Conservation (phyloP, 495 filamentous ascomycete genomes). For the Bombardia bombarda region DNA sequence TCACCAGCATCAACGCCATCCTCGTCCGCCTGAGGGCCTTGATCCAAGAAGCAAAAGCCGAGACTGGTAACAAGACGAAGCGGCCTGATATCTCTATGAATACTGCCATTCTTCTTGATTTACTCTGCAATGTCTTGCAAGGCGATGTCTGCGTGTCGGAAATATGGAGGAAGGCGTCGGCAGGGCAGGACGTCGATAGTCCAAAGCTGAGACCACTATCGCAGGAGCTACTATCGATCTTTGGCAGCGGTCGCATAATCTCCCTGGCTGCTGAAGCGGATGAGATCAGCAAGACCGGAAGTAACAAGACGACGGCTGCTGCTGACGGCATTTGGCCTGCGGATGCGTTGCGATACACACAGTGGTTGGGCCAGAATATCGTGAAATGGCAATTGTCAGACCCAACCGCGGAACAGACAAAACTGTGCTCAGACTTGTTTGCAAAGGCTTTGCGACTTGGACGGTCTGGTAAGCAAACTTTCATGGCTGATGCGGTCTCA, state of each 20-base stretch:
- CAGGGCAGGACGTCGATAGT: conserved; percentile 1
- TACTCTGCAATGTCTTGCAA: conserved; percentile 47
- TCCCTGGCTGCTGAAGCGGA: conserved; percentile 71
- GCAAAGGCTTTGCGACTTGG: conserved; percentile 63
- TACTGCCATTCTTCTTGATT: conserved; percentile 32
- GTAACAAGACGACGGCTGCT: conserved; percentile 5
- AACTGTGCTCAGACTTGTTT: conserved; percentile 52
- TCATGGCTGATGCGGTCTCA: not conserved
- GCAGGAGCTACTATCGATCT: conserved; percentile 40
- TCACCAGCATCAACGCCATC: conserved; percentile 65
- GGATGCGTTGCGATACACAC: conserved; percentile 52
- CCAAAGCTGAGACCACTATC: conserved; percentile 15
- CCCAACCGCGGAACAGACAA: conserved; percentile 33
- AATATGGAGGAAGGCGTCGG: conserved; percentile 38
- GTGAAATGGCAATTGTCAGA: conserved; percentile 38
- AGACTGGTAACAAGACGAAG: conserved; percentile 20
- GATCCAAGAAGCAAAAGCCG: conserved; percentile 34
- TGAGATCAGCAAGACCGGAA: conserved; percentile 39
- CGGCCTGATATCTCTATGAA: conserved; percentile 28
- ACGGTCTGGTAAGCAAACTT: conserved; percentile 50
- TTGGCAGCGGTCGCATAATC: conserved; percentile 65
- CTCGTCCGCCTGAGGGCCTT: conserved; percentile 50
- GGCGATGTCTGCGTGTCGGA: conserved; percentile 43
- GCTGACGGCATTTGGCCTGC: conserved; percentile 52
- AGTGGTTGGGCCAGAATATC: conserved; percentile 69